phyloP scores from a whole-genome alignment of 2,329 filamentous ascomycete species.

The Raffaelea ambrosiae region DNA sequence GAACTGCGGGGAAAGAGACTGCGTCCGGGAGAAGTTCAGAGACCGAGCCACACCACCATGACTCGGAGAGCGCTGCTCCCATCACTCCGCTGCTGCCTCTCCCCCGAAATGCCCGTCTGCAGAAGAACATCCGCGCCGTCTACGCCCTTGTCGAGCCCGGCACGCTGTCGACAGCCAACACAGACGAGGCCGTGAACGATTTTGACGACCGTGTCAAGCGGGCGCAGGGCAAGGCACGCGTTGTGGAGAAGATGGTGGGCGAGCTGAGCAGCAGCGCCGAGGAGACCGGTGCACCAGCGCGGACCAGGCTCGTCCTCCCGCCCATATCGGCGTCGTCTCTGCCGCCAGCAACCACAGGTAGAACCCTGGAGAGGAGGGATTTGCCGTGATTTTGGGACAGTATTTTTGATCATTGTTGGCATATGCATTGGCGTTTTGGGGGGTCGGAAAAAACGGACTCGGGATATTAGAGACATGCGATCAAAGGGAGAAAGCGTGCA shows the following conservation, averaged over 20 bases:
- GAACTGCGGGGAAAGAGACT: not conserved
- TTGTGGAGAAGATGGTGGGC: slow-evolving; percentile 64
- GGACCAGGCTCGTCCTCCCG: too few species aligned
- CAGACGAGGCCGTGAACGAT: slow-evolving; percentile 80
- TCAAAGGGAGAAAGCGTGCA: too few species aligned
- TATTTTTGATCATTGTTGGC: too few species aligned
- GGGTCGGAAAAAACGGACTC: too few species aligned
- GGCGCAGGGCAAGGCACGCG: slow-evolving; percentile 73
- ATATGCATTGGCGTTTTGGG: too few species aligned
- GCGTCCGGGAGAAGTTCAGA: not conserved
- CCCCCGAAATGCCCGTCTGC: slow-evolving; percentile 54
- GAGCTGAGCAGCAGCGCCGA: slow-evolving; percentile 18
- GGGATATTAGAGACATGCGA: too few species aligned
- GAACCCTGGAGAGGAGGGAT: too few species aligned
- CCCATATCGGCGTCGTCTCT: too few species aligned
- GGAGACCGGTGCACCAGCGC: too few species aligned
- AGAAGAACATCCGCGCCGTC: slow-evolving; percentile 67
- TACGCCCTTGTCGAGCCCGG: slow-evolving; percentile 71
- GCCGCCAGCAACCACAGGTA: not conserved
- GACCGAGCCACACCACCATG: not conserved
- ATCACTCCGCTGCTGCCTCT: slow-evolving; percentile 29
- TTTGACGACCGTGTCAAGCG: slow-evolving; percentile 84
- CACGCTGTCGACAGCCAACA: slow-evolving; percentile 71
- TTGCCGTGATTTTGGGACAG: too few species aligned
- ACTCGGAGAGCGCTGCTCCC: not conserved